phyloP scores from a whole-genome alignment of 352 stramenopile genomes.

The Globisporangium emineosum region DNA sequence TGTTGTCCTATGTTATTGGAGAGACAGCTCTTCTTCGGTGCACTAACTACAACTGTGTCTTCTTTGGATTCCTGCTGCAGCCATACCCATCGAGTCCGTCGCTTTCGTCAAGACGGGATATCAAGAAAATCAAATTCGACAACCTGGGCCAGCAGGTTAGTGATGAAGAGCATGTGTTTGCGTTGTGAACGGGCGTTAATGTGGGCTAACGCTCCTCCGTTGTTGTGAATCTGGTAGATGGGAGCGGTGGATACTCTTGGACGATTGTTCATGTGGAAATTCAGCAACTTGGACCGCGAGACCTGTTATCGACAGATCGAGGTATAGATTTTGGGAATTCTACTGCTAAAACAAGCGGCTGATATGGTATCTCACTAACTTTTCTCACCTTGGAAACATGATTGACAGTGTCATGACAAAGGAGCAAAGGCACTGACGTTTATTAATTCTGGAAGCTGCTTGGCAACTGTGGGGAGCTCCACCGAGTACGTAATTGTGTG shows the following conservation, averaged over 20 bases:
- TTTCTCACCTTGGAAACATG: background rate
- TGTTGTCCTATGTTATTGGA: background rate
- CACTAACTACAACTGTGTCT: background rate
- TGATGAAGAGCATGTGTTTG: background rate
- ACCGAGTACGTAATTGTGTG: slow-evolving; percentile 48
- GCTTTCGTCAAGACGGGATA: slow-evolving; percentile 48
- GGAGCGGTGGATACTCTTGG: slow-evolving; percentile 70
- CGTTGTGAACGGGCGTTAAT: too few species aligned
- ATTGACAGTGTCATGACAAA: slow-evolving; percentile 75
- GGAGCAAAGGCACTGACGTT: slow-evolving; percentile 74
- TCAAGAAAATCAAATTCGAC: slow-evolving; percentile 82
- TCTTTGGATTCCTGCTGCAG: slow-evolving; percentile 23
- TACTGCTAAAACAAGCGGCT: background rate
- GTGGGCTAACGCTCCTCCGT: background rate
- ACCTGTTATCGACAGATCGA: slow-evolving; percentile 68
- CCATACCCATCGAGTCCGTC: slow-evolving; percentile 57
- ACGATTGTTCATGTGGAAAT: slow-evolving; percentile 81
- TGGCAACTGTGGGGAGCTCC: slow-evolving; percentile 72
- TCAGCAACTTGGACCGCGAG: slow-evolving; percentile 61
- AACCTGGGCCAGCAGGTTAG: slow-evolving; percentile 71
- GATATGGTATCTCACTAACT: background rate
- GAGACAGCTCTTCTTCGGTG: background rate
- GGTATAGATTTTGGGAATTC: slow-evolving; percentile 18
- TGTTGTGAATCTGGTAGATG: slow-evolving; percentile 38
- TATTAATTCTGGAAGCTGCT: slow-evolving; percentile 72